These are phyloP conservation scores for Fraxinus albicans DNA, from an alignment of 305 asterid genomes.

Conservation along the genomic window DNA sequence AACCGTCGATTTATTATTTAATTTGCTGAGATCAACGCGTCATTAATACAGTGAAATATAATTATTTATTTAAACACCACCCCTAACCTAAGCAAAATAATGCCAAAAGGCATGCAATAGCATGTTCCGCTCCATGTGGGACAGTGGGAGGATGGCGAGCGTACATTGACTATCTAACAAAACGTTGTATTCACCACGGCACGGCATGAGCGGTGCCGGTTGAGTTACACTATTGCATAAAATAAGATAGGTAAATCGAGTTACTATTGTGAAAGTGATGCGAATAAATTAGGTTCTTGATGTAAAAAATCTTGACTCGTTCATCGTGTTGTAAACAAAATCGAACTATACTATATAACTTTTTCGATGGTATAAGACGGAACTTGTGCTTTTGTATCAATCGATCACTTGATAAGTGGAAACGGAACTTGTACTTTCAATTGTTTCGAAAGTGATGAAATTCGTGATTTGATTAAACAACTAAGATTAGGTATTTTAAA, in stretches of 20 bases:
- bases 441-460: no score
- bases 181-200: neutral
- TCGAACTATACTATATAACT: no score
- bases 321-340: no score
- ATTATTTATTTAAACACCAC: neutral
- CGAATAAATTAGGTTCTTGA: no score
- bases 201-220: neutral
- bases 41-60: neutral
- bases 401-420: no score
- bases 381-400: no score
- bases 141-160: slow-evolving; percentile 10
- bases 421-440: no score
- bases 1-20: neutral
- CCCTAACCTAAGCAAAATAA: neutral
- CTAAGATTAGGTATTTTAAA: no score
- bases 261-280: no score
- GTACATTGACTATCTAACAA: neutral
- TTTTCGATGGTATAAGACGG: no score
- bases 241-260: neutral
- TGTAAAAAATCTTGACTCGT: no score
- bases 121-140: slow-evolving; percentile 27
- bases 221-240: neutral
- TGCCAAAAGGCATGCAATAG: neutral
- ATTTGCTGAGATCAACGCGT: slow-evolving; percentile 25
- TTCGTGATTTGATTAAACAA: no score